Percentiles rank a stretch among this genome's conserved stretches.
Evolutionary conservation across 495 filamentous ascomycete species (phyloP).

Genomic region (Chaetomium cochliodes): DNA sequence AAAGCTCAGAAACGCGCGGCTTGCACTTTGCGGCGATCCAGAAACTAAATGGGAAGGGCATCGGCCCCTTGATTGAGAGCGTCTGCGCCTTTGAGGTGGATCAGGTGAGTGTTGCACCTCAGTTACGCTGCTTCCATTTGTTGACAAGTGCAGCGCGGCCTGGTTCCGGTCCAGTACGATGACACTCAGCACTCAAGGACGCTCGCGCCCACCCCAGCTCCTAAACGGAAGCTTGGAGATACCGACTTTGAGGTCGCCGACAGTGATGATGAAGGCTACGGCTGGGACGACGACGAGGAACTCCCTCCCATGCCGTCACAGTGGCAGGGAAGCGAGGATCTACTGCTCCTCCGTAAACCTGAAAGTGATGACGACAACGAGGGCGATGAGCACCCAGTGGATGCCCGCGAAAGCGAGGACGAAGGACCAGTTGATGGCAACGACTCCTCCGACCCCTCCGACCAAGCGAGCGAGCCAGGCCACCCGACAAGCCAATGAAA

Average conservation of each 20-base stretch:
- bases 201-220: constrained; percentile 33
- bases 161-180: constrained; percentile 32
- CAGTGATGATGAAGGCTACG: constrained; percentile 54
- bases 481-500: not conserved
- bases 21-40: constrained; percentile 46
- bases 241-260: constrained; percentile 50
- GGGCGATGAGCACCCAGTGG: constrained; percentile 29
- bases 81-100: constrained; percentile 44
- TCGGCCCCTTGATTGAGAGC: constrained; percentile 28
- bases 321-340: constrained; percentile 54
- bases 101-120: constrained; percentile 33
- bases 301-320: constrained; percentile 49
- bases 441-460: not conserved
- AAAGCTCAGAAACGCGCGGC: constrained; percentile 29
- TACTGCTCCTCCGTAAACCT: constrained; percentile 40
- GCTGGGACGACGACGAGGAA: constrained; percentile 50
- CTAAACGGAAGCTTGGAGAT: constrained; percentile 47
- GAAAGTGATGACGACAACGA: constrained; percentile 34
- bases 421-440: not conserved
- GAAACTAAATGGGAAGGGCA: constrained; percentile 45
- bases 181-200: constrained; percentile 29
- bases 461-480: not conserved
- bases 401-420: constrained; percentile 5
- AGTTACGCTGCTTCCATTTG: constrained; percentile 19
- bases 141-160: constrained; percentile 30